phyloP scores from a whole-genome alignment of 768 basidiomycete genomes.

The Macrolepiota dolichaula region DNA sequence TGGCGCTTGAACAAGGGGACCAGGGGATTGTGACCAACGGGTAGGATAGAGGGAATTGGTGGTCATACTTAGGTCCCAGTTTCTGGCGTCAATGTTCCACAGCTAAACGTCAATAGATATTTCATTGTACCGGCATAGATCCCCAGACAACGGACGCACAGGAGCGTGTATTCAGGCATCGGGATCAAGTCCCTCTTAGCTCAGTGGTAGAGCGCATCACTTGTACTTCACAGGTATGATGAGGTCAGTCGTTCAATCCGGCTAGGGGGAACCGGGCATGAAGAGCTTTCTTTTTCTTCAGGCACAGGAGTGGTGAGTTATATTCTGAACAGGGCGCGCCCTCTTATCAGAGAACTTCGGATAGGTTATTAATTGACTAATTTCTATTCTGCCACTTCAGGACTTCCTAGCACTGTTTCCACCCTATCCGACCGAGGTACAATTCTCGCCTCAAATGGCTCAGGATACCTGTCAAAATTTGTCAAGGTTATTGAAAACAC shows the following conservation, averaged over 20 bases:
- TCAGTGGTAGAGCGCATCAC: slow-evolving; percentile 3
- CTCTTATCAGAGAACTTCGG: no score
- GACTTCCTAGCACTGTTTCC: no score
- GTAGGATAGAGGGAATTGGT: no score
- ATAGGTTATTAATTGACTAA: not conserved
- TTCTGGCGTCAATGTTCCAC: no score
- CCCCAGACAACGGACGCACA: not conserved
- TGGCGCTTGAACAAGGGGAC: no score
- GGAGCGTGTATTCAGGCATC: no score
- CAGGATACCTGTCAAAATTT: not conserved
- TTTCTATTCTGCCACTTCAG: not conserved
- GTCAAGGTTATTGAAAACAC: not conserved
- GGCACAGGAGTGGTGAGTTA: no score
- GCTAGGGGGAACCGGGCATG: not conserved
- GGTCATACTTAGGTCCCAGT: no score
- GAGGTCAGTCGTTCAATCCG: not conserved
- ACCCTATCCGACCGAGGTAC: not conserved
- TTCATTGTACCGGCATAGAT: not conserved
- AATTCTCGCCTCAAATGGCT: not conserved
- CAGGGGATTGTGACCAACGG: no score
- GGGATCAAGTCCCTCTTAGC: not conserved
- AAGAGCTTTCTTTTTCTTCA: not conserved
- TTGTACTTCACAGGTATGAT: not conserved
- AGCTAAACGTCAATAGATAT: no score
- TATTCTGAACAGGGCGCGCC: no score